Evolutionary conservation across 176 grass and related monocot genomes (phyloP), one percentile per base, ranked within the genome.

Genomic region (Oryza coarctata): DNA sequence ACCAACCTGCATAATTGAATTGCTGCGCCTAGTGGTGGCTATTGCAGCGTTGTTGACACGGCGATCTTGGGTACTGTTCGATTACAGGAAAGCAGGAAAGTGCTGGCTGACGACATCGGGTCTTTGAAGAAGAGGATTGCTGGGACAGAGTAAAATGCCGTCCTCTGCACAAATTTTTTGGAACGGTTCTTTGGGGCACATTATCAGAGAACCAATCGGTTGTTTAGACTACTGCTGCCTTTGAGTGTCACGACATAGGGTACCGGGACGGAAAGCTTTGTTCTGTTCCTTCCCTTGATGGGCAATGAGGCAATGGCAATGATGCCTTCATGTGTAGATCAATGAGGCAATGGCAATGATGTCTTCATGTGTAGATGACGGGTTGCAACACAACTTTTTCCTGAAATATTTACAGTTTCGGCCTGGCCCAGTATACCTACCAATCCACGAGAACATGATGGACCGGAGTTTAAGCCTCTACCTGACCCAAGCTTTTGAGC

Each of bases 101-200:
- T 95, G 29, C 64, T 98, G 65, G 72, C 61, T 28, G 44, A 83
- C 15, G 92, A 94, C 55, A 70, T 98, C 17, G 92, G 93, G 61
- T 77, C 70, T 22, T 50, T 98, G 39, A 94, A 98, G 92, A 95
- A 93, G 67, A 98, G 86, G 66, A 90, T 98, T 82, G 76, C 88
- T 58, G 92, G 95, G 13, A 69, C 87, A 83, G 90, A 98, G 74
- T 88, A 86, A 65, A 71, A 62, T 84, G 82, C 28, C 34, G 9
- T 83, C 82, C 73, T 33, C 9, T 33, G 29, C 73, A 61, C 73
- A 50, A 32, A 22, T 55, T 73, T 69, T 80, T 77, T 79, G 77
- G 35, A 9, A 41, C 4, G 22, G 68, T 64, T 88, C 15, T 85
- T 78, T 74, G 2, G 68, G 64, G 14, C 23, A 52, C 73, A 29